Percentiles rank a stretch among this genome's conserved stretches.
These are phyloP conservation scores for Stagonosporopsis vannaccii DNA, from an alignment of 2,329 filamentous ascomycete species.

Conservation along the genomic window DNA sequence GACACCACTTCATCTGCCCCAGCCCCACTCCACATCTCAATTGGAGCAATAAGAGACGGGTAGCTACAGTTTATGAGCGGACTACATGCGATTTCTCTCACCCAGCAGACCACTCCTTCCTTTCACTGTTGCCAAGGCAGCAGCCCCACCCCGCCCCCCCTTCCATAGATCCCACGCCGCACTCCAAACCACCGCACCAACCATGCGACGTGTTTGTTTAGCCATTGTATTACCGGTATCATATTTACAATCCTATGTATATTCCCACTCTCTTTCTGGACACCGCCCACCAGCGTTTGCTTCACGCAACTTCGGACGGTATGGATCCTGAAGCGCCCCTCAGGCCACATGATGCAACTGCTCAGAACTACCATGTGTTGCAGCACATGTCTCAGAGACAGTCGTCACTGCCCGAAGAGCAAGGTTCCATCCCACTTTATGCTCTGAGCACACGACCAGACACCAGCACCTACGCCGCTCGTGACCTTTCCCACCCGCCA, in stretches of 20 bases:
- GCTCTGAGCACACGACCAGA: background rate
- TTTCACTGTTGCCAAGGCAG: constrained; percentile 14
- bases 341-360: background rate
- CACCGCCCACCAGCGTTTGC: constrained; percentile 1
- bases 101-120: constrained; percentile 11
- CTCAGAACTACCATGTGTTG: background rate
- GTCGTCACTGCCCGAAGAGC: background rate
- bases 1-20: background rate
- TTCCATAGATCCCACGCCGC: background rate
- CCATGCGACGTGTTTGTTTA: background rate
- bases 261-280: background rate
- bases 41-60: background rate
- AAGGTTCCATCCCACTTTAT: background rate
- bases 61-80: background rate
- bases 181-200: background rate
- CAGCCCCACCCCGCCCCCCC: background rate
- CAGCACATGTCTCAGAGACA: background rate
- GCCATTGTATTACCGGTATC: background rate
- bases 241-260: constrained; percentile 1
- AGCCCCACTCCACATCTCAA: background rate
- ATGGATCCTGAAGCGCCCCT: background rate
- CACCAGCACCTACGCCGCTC: background rate
- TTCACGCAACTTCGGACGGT: background rate
- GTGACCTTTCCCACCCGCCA: background rate
- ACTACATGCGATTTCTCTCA: background rate